These are phyloP conservation scores for Fusarium bactridioides DNA, from an alignment of 2,329 filamentous ascomycete genomes.

Conservation along the genomic window DNA sequence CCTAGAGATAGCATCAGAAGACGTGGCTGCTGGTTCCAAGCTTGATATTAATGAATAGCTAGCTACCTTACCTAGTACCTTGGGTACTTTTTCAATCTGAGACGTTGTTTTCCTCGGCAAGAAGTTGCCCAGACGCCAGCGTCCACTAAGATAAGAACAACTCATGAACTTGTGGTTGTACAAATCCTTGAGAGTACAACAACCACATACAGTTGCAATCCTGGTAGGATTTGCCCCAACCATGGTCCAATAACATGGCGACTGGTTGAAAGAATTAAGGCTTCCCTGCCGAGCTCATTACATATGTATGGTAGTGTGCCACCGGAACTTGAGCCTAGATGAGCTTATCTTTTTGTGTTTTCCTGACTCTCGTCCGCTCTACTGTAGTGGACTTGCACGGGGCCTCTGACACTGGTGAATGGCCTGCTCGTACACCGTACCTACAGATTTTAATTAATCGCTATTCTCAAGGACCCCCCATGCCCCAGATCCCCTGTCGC, in stretches of 20 bases:
- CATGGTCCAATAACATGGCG: conserved; percentile 11
- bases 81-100: no score
- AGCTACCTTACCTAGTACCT: no score
- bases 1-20: not conserved
- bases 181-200: not conserved
- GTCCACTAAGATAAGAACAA: not conserved
- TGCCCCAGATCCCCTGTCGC: not conserved
- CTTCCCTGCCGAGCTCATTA: conserved; percentile 17
- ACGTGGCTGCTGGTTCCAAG: not conserved
- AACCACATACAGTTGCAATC: conserved; percentile 1
- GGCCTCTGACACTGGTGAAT: not conserved
- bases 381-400: not conserved
- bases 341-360: conserved; percentile 26
- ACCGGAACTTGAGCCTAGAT: conserved; percentile 21
- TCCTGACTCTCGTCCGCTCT: conserved; percentile 5
- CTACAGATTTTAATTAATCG: conserved; percentile 18
- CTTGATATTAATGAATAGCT: not conserved
- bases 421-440: not conserved
- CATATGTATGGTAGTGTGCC: conserved; percentile 5
- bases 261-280: conserved; percentile 12
- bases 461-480: conserved; percentile 8
- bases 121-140: not conserved
- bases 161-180: not conserved
- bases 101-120: not conserved
- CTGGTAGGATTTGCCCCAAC: conserved; percentile 27